These are phyloP conservation scores for Exserohilum turcica DNA, from an alignment of 2,329 filamentous ascomycete genomes.

Conservation along the genomic window DNA sequence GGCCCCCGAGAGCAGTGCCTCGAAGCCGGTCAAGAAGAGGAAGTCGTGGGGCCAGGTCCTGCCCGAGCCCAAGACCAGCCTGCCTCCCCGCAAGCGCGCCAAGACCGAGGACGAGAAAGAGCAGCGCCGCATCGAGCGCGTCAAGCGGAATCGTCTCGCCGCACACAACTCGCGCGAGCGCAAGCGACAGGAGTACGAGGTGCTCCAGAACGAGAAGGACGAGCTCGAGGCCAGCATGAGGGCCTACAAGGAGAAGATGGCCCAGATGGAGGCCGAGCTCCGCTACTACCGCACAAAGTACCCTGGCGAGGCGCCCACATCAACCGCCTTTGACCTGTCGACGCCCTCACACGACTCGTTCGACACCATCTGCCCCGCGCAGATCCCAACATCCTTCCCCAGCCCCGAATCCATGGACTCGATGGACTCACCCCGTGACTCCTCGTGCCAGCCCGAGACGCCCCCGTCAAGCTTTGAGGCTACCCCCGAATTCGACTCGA, in stretches of 20 bases:
- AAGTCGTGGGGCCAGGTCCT: slow-evolving; percentile 99
- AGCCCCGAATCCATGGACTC: slow-evolving; percentile 47
- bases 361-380: slow-evolving; percentile 45
- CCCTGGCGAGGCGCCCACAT: slow-evolving; percentile 35
- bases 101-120: slow-evolving; percentile 99
- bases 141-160: slow-evolving; percentile 92
- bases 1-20: slow-evolving; percentile 26
- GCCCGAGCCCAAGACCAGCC: slow-evolving; percentile 93
- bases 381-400: slow-evolving; percentile 42
- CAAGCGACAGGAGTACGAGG: slow-evolving; percentile 88
- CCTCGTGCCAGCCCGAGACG: slow-evolving; percentile 47
- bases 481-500: slow-evolving; percentile 76
- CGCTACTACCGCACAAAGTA: slow-evolving; percentile 42
- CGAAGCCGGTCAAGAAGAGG: slow-evolving; percentile 82
- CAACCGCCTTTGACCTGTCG: slow-evolving; percentile 26
- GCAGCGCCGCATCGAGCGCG: slow-evolving; percentile 94
- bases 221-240: slow-evolving; percentile 68
- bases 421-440: slow-evolving; percentile 48
- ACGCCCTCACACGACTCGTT: slow-evolving; percentile 30
- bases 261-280: slow-evolving; percentile 58
- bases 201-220: slow-evolving; percentile 69
- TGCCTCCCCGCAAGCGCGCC: slow-evolving; percentile 93
- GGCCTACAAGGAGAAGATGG: slow-evolving; percentile 56
- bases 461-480: slow-evolving; percentile 49
- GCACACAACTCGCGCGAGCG: slow-evolving; percentile 96